A percentile compares a stretch with the other conserved stretches of the same genome.
Evolutionary conservation across 225 moss, liverwort and hornwort species (phyloP).

Genomic region (Lunularia cruciata): DNA sequence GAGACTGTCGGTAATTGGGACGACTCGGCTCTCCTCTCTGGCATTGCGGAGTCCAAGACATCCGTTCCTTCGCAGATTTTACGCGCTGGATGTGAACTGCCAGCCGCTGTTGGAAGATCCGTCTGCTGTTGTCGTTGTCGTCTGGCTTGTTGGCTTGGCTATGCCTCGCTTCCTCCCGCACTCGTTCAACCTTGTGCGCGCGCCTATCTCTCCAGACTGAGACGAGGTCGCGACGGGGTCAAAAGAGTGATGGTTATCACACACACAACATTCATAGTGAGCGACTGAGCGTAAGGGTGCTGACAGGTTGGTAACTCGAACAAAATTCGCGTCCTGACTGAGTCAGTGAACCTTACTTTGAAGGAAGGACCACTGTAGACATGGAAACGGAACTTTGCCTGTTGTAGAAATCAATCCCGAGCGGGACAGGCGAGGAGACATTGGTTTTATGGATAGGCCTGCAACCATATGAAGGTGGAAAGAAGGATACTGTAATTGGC

Average conservation of each 20-base stretch:
- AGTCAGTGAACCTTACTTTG: not conserved
- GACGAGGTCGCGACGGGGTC: not conserved
- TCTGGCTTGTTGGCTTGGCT: slow-evolving; percentile 4
- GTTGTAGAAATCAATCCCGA: not conserved
- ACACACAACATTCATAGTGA: not conserved
- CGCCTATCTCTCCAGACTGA: not conserved
- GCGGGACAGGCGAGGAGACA: not conserved
- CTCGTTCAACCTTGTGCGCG: not conserved
- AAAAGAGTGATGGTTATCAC: not conserved
- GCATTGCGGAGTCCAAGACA: slow-evolving; percentile 9
- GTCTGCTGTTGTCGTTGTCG: slow-evolving; percentile 3
- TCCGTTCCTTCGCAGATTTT: slow-evolving; percentile 16
- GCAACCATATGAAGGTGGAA: not conserved
- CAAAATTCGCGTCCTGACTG: not conserved
- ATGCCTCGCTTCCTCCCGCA: not conserved
- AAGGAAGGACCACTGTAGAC: not conserved
- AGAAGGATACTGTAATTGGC: not conserved
- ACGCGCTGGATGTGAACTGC: slow-evolving; percentile 21
- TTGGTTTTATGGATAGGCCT: not conserved
- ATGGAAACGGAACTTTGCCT: not conserved
- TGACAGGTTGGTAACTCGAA: not conserved
- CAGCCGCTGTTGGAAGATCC: slow-evolving; percentile 19
- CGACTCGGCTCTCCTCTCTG: too few species aligned
- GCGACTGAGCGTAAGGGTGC: not conserved
- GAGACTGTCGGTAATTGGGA: slow-evolving; percentile 10